Percentiles rank a stretch among this genome's conserved stretches.
phyloP scores from a whole-genome alignment of 1,139 yeast genomes.

The Debaryomyces psychrophilus region DNA sequence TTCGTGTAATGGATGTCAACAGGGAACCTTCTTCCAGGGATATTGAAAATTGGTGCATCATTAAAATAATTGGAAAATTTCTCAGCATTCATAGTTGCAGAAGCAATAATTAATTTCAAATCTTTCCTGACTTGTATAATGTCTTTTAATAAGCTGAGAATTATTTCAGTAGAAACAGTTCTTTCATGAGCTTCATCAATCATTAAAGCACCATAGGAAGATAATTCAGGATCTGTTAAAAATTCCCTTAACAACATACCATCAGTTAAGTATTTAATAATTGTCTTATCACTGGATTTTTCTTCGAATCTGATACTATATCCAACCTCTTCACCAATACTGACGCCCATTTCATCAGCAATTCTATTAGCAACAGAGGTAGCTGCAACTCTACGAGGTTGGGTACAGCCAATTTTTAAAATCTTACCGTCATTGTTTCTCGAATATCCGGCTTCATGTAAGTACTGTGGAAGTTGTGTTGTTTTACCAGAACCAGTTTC shows the following conservation, averaged over 20 bases:
- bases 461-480: constrained; percentile 45
- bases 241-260: constrained; percentile 92
- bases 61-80: constrained; percentile 81
- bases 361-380: constrained; percentile 75
- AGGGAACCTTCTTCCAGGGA: constrained; percentile 89
- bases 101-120: constrained; percentile 75
- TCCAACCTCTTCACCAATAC: constrained; percentile 69
- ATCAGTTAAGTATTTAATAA: constrained; percentile 81
- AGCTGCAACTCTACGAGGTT: constrained; percentile 96
- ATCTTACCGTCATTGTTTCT: constrained; percentile 32
- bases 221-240: constrained; percentile 69
- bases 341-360: constrained; percentile 35
- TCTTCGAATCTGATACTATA: constrained; percentile 89
- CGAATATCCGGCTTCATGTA: constrained; percentile 48
- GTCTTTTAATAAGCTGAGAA: constrained; percentile 79
- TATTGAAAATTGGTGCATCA: constrained; percentile 81
- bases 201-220: constrained; percentile 77
- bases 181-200: constrained; percentile 98
- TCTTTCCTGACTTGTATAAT: constrained; percentile 66
- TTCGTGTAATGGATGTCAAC: constrained; percentile 85
- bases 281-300: constrained; percentile 54
- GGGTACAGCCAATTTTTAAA: constrained; percentile 82
- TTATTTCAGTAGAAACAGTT: constrained; percentile 88
- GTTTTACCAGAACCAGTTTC: constrained; percentile 58
- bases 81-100: constrained; percentile 92